Base-by-base conservation (phyloP, 2,329 filamentous ascomycete species). In the Claviceps capensis region DNA sequence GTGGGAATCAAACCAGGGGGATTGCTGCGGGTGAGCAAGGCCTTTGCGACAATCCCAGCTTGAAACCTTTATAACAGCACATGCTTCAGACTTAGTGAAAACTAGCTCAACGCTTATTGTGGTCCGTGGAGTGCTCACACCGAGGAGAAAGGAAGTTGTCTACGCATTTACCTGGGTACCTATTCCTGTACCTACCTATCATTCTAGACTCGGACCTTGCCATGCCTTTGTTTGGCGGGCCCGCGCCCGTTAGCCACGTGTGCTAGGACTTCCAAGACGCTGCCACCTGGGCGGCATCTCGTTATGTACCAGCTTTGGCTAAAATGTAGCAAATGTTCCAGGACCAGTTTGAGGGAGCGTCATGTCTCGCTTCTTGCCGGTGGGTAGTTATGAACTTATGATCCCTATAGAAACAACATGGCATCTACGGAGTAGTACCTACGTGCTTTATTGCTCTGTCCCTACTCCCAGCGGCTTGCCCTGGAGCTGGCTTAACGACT, bases 21-120 rank as follows among this genome's bases (percentile, higher is more conserved):
- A 69, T 55, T 56, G 65, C 63, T 67, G 68, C 44, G 66, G 65
- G 64, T 66, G 47, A 45, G 48, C 52, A 53, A 38, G 52, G 52
- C 40, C 51, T 19, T 43, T 42, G 44, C 26, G 43, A 50, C 48
- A 44, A 53, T 42, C 48, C 52, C 47, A 46, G 52, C 30, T 30
- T 47, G 19, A 34, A 40, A 36, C 34, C 11, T 46, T 45, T 17
- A 36, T 4, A 45, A 30, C 26, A 46, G 47, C 65, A 63, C 16
- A 34, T 34, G 26, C 34, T 19, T 19, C 26, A 30, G 61, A 60
- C 17, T 48, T 38, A n/a, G 5, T 38, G 5, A 40, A 38, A 37
- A 38, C 36, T 41, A 48, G 47, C 16, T n/a, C 37, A 34, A 42
- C 19, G 47, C 17, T 37, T 26, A 22, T 40, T 16, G 34, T 40